Evolutionary conservation across 2,329 filamentous ascomycete species (phyloP).

Genomic region (Fusarium ramigenum): DNA sequence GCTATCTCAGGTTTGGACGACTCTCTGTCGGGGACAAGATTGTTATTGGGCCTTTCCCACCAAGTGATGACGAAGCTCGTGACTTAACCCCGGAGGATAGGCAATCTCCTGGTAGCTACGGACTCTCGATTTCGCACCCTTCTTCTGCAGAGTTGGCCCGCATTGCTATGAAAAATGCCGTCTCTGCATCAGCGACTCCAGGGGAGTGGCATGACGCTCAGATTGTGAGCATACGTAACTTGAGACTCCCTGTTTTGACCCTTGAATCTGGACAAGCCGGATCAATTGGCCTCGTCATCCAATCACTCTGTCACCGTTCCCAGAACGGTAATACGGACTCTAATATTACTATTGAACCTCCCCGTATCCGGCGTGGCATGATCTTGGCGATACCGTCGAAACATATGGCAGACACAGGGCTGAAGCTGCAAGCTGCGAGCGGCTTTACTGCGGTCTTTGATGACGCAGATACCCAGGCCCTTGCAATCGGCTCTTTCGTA

Average conservation of each 20-base stretch:
- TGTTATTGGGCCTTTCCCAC: slow-evolving; percentile 79
- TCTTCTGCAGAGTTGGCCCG: slow-evolving; percentile 63
- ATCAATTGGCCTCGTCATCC: slow-evolving; percentile 82
- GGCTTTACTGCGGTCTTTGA: slow-evolving; percentile 78
- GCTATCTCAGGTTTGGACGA: slow-evolving; percentile 81
- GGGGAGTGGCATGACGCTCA: slow-evolving; percentile 83
- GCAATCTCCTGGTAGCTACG: slow-evolving; percentile 58
- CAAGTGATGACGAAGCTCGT: slow-evolving; percentile 60
- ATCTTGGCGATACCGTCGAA: slow-evolving; percentile 73
- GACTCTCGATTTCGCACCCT: slow-evolving; percentile 62
- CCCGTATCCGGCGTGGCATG: slow-evolving; percentile 80
- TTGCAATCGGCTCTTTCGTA: slow-evolving; percentile 74
- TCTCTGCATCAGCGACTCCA: slow-evolving; percentile 61
- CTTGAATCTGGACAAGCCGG: slow-evolving; percentile 86
- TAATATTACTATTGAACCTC: slow-evolving; percentile 38
- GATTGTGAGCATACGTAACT: slow-evolving; percentile 86
- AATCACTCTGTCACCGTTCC: slow-evolving; percentile 42
- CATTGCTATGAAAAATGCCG: slow-evolving; percentile 61
- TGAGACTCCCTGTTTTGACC: slow-evolving; percentile 82
- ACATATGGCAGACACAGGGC: slow-evolving; percentile 64
- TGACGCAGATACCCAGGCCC: slow-evolving; percentile 66
- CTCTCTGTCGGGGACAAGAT: slow-evolving; percentile 82
- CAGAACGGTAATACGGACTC: slow-evolving; percentile 2
- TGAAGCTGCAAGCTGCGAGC: slow-evolving; percentile 71
- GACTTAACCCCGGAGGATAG: slow-evolving; percentile 55